Evolutionary conservation across 257 asterid species (phyloP), one percentile per base, ranked within the genome.

Genomic region (Penstemon eatonii): DNA sequence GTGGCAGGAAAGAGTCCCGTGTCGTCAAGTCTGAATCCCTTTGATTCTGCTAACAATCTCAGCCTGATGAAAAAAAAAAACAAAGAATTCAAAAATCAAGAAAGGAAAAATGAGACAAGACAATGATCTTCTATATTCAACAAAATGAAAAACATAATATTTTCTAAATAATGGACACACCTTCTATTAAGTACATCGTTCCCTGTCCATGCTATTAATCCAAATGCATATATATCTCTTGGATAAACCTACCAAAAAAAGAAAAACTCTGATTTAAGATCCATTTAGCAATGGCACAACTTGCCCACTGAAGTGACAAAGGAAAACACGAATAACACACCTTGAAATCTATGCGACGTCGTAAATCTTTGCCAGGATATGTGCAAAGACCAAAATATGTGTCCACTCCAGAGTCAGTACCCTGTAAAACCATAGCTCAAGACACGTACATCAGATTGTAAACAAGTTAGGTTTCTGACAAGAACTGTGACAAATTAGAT

Each of bases 341-440:
- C 97, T 94, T 94, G 8, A 94, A 57, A 84, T 94, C 99, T 64
- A 94, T 84, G 59, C 99, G 95, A 54, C 81, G 97, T 15, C 96
- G 89, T 66, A 94, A 68, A 80, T 91, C 96, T 76, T 67, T 86
- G 59, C 95, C 93, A 67, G 92, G 96, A 60, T 78, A 87, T 55
- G 96, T 89, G 87, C 96, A 94, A 49, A 94, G 96, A 51, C 99
- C 99, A 79, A 89, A 90, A 76, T 85, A 94, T 7, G 97, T 94
- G 76, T 94, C 99, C 71, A 94, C 95, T 64, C 97, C 97, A 53
- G 88, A 78, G 78, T 89, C 96, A 10, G 89, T 85, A 63, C 91
- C 95, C 99, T 93, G 84, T 19, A 4, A 43, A 15, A 59, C 63
- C 7, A 69, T 42, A 45, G 36, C 64, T 58, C 4, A 54, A 53